Percentiles rank a stretch among this genome's conserved stretches.
These are phyloP conservation scores for Cercis canadensis DNA, from an alignment of 306 rosid genomes.

Conservation along the genomic window DNA sequence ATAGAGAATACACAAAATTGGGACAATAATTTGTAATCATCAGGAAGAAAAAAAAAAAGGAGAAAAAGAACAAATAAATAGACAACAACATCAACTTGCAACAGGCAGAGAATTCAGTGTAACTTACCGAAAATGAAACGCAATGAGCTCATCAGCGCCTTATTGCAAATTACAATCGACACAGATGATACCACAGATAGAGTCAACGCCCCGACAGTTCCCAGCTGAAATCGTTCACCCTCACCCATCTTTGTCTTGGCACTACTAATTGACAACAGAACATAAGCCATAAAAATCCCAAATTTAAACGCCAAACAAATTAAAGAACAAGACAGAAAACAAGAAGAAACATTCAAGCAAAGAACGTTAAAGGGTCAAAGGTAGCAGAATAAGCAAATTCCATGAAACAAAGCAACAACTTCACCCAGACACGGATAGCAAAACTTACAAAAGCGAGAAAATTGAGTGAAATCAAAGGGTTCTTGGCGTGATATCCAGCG, in stretches of 20 bases:
- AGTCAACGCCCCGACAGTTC: constrained; percentile 80
- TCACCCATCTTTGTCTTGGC: constrained; percentile 65
- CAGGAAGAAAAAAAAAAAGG: not conserved
- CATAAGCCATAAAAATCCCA: constrained; percentile 29
- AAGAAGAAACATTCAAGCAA: constrained; percentile 21
- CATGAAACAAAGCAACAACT: constrained; percentile 24
- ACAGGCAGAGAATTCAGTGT: not conserved
- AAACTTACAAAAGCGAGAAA: constrained; percentile 33
- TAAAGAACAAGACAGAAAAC: constrained; percentile 15
- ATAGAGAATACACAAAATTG: not conserved
- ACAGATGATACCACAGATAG: constrained; percentile 87
- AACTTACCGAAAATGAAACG: constrained; percentile 77
- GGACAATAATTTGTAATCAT: not conserved
- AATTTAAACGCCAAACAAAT: constrained; percentile 6
- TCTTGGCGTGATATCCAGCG: not conserved
- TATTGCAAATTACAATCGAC: constrained; percentile 86
- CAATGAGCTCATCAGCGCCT: constrained; percentile 75
- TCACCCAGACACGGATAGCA: constrained; percentile 5
- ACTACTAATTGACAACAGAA: constrained; percentile 22
- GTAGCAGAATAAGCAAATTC: constrained; percentile 17
- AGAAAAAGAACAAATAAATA: not conserved
- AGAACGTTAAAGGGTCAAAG: not conserved
- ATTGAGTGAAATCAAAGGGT: constrained; percentile 10
- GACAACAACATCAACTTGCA: constrained; percentile 22
- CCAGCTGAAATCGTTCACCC: constrained; percentile 71